Evolutionary conservation across 768 basidiomycete species (phyloP).

Genomic region (Tylopilus subfusipes): DNA sequence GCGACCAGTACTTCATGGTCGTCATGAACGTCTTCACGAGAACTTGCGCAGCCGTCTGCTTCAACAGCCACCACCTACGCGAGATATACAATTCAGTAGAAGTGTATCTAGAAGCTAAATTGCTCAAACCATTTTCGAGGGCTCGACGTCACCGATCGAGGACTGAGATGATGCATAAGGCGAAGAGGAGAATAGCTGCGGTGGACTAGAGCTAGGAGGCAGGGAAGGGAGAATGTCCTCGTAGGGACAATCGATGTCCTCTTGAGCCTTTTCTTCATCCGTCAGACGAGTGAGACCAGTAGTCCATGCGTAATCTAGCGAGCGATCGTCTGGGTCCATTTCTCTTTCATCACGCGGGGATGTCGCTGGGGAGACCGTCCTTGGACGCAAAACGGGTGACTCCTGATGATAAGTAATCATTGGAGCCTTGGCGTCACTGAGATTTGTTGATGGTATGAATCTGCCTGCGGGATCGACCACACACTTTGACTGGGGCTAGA

Average conservation of each 20-base stretch:
- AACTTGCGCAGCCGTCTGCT: not conserved
- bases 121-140: constrained; percentile 16
- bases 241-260: constrained; percentile 1
- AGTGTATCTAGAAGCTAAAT: not conserved
- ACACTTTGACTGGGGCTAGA: not conserved
- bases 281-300: not conserved
- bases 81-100: not conserved
- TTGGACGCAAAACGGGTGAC: not conserved
- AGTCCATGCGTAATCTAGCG: not conserved
- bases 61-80: constrained; percentile 3
- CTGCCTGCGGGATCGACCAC: not conserved
- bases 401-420: not conserved
- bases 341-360: not conserved
- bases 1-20: not conserved
- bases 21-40: not conserved
- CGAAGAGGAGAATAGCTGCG: constrained; percentile 41
- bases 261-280: constrained; percentile 5
- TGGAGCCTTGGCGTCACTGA: not conserved
- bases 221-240: constrained; percentile 19
- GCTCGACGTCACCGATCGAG: constrained; percentile 11
- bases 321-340: not conserved
- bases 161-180: constrained; percentile 36
- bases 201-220: constrained; percentile 48
- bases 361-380: not conserved
- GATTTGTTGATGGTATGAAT: not conserved